Conservation (phyloP, 2,329 filamentous ascomycete species). For the Aureobasidium sp. region DNA sequence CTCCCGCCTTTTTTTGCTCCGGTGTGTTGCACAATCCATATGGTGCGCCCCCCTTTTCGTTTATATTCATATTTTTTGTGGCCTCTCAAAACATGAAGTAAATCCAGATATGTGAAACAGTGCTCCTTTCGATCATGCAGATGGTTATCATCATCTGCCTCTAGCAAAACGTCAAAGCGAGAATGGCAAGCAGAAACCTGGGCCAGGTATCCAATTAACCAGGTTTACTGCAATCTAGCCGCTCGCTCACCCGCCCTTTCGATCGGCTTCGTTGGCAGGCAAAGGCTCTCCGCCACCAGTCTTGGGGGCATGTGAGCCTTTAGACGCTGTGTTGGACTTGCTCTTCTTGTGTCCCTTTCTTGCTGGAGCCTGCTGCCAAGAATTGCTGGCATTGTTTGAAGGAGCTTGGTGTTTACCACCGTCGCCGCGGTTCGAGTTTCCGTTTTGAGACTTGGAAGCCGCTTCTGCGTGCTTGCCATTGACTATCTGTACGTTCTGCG, state of each 20-base stretch:
- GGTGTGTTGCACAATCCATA: not conserved
- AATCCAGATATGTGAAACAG: slow-evolving; percentile 8
- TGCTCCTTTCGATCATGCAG: not conserved
- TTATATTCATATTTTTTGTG: slow-evolving; percentile 7
- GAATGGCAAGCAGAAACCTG: not conserved
- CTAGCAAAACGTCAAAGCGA: not conserved
- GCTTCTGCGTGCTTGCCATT: slow-evolving; percentile 18
- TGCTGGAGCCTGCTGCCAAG: slow-evolving; percentile 21
- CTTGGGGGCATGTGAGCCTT: slow-evolving; percentile 12
- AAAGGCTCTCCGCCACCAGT: slow-evolving; percentile 30
- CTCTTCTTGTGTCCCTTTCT: slow-evolving; percentile 27
- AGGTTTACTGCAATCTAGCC: not conserved
- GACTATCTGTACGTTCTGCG: slow-evolving; percentile 21
- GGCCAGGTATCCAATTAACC: not conserved
- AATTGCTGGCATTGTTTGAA: slow-evolving; percentile 1
- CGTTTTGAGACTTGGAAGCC: slow-evolving; percentile 3
- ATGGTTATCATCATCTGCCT: not conserved
- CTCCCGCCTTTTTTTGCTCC: not conserved
- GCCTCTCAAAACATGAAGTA: slow-evolving; percentile 1
- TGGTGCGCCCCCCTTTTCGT: not conserved
- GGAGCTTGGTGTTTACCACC: slow-evolving; percentile 4
- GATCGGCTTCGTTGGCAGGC: slow-evolving; percentile 34
- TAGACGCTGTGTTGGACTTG: slow-evolving; percentile 19
- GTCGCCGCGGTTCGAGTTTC: not conserved
- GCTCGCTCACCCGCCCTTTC: slow-evolving; percentile 32